Evolutionary conservation across 345 rosid species (phyloP).

Genomic region (Excoecaria cochinchinensis): DNA sequence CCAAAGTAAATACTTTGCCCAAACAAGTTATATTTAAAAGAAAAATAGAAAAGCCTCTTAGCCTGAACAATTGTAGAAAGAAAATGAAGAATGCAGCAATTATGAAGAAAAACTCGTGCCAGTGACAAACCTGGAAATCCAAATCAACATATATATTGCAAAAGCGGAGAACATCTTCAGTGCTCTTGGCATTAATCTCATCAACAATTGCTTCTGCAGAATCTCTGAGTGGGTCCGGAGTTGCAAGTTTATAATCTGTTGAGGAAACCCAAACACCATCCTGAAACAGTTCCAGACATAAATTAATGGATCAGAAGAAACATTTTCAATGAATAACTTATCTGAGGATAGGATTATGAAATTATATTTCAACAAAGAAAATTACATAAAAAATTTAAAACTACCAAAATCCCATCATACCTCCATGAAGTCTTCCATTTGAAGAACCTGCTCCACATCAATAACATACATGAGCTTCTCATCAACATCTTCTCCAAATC

Average conservation of each 20-base stretch:
- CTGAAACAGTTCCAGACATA: conserved; percentile 39
- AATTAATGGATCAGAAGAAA: conserved; percentile 4
- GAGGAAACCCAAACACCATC: conserved; percentile 80
- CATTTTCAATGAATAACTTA: neutral
- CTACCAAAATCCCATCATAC: conserved; percentile 28
- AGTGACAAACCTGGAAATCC: conserved; percentile 65
- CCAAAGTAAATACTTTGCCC: neutral
- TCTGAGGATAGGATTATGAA: neutral
- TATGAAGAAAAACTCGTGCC: conserved; percentile 8
- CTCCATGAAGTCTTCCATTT: conserved; percentile 88
- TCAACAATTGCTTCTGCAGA: conserved; percentile 65
- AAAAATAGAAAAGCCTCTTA: neutral
- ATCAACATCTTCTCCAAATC: conserved; percentile 66
- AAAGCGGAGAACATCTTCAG: conserved; percentile 76
- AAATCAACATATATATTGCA: conserved; percentile 77
- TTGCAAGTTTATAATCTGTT: conserved; percentile 65
- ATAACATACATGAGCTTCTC: conserved; percentile 54
- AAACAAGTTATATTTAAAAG: neutral
- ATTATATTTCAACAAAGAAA: neutral
- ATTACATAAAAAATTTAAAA: neutral
- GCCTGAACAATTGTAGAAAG: neutral
- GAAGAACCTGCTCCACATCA: conserved; percentile 72
- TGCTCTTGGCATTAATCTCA: conserved; percentile 66
- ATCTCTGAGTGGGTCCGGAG: conserved; percentile 78
- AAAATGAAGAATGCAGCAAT: conserved; percentile 2